Percentiles rank a stretch among this genome's conserved stretches.
Conservation (phyloP, 352 stramenopile species). For the Phytophthora quininea region DNA sequence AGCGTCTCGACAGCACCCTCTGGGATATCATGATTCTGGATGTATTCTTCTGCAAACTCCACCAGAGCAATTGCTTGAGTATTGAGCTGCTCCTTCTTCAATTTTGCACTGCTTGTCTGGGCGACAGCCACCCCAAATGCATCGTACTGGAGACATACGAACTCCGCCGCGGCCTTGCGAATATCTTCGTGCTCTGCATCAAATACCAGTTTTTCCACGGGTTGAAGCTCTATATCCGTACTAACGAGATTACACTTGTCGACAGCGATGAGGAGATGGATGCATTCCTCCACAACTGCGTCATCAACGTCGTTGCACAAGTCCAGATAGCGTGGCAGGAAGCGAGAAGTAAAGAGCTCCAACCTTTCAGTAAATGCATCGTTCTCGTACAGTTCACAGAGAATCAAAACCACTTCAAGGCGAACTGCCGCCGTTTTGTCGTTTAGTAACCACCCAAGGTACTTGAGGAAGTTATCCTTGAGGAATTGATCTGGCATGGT, state of each 20-base stretch:
- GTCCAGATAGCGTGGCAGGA: slow-evolving; percentile 79
- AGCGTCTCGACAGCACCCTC: slow-evolving; percentile 70
- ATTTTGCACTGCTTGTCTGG: slow-evolving; percentile 53
- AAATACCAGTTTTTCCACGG: slow-evolving; percentile 86
- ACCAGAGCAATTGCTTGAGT: slow-evolving; percentile 89
- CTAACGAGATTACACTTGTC: slow-evolving; percentile 86
- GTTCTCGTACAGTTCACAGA: slow-evolving; percentile 86
- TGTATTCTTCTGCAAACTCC: slow-evolving; percentile 90
- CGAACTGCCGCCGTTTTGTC: slow-evolving; percentile 91
- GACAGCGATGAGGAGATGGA: slow-evolving; percentile 79
- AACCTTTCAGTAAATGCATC: slow-evolving; percentile 68
- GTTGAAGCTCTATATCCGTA: slow-evolving; percentile 75
- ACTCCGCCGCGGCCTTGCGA: slow-evolving; percentile 81
- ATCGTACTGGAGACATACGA: slow-evolving; percentile 89
- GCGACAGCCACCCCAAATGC: slow-evolving; percentile 83
- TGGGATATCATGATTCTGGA: slow-evolving; percentile 68
- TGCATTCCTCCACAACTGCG: slow-evolving; percentile 67
- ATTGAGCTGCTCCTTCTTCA: slow-evolving; percentile 85
- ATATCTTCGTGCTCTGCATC: slow-evolving; percentile 72
- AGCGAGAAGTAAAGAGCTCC: slow-evolving; percentile 81
- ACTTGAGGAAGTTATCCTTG: slow-evolving; percentile 95
- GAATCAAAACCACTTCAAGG: slow-evolving; percentile 77
- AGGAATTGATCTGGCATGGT: slow-evolving; percentile 91
- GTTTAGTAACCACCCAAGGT: slow-evolving; percentile 95
- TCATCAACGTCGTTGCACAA: slow-evolving; percentile 85